These are phyloP conservation scores for Sarocladium kiliense DNA, from an alignment of 2,329 filamentous ascomycete species.

Conservation along the genomic window DNA sequence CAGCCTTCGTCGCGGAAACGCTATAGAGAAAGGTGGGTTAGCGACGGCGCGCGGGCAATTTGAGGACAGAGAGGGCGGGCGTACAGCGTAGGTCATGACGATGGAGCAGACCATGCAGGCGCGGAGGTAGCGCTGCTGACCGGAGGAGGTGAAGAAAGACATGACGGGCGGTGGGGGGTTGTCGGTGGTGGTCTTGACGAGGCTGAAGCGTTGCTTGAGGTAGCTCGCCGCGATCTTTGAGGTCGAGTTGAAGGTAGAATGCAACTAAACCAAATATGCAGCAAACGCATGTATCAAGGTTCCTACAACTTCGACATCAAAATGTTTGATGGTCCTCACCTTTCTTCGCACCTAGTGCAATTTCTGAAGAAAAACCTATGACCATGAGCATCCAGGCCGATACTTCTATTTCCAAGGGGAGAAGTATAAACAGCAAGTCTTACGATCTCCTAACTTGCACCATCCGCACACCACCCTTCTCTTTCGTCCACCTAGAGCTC, in stretches of 20 bases:
- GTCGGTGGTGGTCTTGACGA: conserved; percentile 6
- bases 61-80: conserved; percentile 16
- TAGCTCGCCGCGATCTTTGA: conserved; percentile 3
- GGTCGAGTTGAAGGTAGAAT: conserved; percentile 11
- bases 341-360: no score
- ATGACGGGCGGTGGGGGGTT: background rate
- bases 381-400: conserved; percentile 13
- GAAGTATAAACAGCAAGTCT: conserved; percentile 29
- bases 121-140: conserved; percentile 79
- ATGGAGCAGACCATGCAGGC: conserved; percentile 99
- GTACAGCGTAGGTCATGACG: conserved; percentile 73
- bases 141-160: conserved; percentile 57
- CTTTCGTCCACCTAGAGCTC: conserved; percentile 53
- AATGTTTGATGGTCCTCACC: no score
- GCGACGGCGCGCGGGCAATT: background rate
- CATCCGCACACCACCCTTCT: conserved; percentile 45
- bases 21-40: conserved; percentile 34
- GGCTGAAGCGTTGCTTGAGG: background rate
- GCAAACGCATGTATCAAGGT: conserved; percentile 7
- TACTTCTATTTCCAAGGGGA: conserved; percentile 23
- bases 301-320: background rate
- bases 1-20: conserved; percentile 85
- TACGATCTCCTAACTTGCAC: conserved; percentile 47
- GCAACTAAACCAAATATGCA: conserved; percentile 17
- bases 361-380: no score